Conservation (phyloP, 768 basidiomycete genomes). For the Russula abietina region DNA sequence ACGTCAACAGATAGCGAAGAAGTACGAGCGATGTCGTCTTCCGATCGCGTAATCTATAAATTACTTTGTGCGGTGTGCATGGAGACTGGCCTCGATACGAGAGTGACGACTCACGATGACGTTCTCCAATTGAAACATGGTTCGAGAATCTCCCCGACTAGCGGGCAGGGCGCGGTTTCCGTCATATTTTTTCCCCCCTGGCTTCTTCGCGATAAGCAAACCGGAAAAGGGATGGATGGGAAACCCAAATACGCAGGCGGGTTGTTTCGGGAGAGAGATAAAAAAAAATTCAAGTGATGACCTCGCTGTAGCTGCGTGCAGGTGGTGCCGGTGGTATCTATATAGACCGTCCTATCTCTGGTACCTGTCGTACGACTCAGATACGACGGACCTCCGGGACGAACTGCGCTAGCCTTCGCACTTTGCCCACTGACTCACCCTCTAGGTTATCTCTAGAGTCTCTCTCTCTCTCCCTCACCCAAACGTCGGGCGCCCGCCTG, state of each 20-base stretch:
- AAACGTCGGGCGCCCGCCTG: not conserved
- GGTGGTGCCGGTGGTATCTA: constrained; percentile 1
- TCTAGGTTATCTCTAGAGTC: too few species aligned
- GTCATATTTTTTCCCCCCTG: not conserved
- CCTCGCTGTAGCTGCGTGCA: not conserved
- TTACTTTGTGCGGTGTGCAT: too few species aligned
- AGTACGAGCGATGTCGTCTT: not conserved
- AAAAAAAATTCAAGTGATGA: not conserved
- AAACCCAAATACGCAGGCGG: not conserved
- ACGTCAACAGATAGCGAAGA: constrained; percentile 15
- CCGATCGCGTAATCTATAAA: constrained; percentile 4
- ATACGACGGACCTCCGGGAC: not conserved
- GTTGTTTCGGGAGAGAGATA: not conserved
- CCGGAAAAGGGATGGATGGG: not conserved
- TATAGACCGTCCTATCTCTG: not conserved
- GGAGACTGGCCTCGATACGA: not conserved
- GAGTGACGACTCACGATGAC: not conserved
- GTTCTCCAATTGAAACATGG: constrained; percentile 5
- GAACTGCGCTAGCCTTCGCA: not conserved
- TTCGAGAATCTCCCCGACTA: constrained; percentile 3
- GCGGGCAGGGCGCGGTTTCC: not conserved
- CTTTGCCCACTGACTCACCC: not conserved
- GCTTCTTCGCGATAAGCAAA: constrained; percentile 22
- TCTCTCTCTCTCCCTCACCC: not conserved
- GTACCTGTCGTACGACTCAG: not conserved